Conservation (phyloP, 2,329 filamentous ascomycete genomes). For the Trichophyton rubrum region DNA sequence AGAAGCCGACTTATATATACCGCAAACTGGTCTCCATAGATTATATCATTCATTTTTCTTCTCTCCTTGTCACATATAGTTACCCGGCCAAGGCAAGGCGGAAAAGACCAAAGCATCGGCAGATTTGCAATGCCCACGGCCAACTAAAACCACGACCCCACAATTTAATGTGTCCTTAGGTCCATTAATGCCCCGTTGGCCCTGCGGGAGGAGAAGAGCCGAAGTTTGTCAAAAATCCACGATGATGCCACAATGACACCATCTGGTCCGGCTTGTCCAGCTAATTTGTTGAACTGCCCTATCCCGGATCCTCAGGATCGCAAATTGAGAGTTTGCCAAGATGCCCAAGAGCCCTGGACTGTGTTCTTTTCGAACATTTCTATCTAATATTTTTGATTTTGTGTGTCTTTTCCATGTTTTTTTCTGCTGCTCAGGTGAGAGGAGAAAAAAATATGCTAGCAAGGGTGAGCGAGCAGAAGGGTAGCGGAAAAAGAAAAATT, state of each 20-base stretch:
- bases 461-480: neutral
- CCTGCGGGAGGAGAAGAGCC: conserved; percentile 1
- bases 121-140: neutral
- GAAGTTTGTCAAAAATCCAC: neutral
- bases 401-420: neutral
- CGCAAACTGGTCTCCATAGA: neutral
- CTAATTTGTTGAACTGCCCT: neutral
- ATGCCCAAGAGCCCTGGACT: neutral
- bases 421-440: neutral
- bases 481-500: neutral
- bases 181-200: neutral
- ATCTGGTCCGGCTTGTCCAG: neutral
- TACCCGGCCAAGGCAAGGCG: neutral
- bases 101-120: neutral
- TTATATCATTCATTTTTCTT: neutral
- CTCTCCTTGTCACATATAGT: neutral
- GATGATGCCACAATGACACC: neutral
- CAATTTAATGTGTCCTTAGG: neutral
- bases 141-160: neutral
- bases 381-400: neutral
- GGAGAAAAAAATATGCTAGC: neutral
- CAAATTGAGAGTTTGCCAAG: neutral
- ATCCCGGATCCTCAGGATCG: neutral
- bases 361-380: neutral
- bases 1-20: conserved; percentile 4